phyloP scores from a whole-genome alignment of 768 basidiomycete species.

The Phylloporus scabripes region DNA sequence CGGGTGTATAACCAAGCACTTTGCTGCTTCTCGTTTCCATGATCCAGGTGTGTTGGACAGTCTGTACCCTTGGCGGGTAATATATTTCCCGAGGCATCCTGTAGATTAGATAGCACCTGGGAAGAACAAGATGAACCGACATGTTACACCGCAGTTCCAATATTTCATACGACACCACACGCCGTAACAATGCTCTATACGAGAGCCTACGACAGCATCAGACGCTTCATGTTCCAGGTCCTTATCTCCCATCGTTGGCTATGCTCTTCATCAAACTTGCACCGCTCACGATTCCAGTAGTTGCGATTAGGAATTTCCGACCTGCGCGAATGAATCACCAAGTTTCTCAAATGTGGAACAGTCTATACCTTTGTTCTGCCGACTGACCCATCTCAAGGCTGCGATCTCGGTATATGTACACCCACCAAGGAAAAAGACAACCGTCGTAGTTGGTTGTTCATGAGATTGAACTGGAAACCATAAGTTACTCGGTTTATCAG shows the following conservation, averaged over 20 bases:
- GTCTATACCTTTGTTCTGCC: constrained; percentile 69
- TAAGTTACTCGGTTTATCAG: background rate
- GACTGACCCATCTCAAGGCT: constrained; percentile 86
- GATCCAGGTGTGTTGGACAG: background rate
- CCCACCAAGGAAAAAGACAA: constrained; percentile 96
- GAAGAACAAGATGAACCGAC: constrained; percentile 9
- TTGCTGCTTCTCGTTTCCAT: background rate
- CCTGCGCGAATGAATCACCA: constrained; percentile 41
- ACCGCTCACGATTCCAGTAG: constrained; percentile 87
- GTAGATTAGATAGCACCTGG: constrained; percentile 9
- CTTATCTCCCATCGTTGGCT: constrained; percentile 37
- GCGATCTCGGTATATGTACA: constrained; percentile 98
- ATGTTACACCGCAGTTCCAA: constrained; percentile 11
- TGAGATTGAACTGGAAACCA: constrained; percentile 38
- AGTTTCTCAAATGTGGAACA: constrained; percentile 2
- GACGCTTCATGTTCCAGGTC: constrained; percentile 35
- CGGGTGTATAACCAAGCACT: background rate
- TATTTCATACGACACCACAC: constrained; percentile 11
- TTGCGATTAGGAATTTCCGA: constrained; percentile 83
- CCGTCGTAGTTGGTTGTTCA: constrained; percentile 71
- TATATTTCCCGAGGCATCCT: constrained; percentile 3
- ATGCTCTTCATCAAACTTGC: constrained; percentile 65
- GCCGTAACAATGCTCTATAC: constrained; percentile 1
- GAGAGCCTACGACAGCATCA: constrained; percentile 21
- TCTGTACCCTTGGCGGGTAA: background rate